Evolutionary conservation across 2,329 filamentous ascomycete species (phyloP), one percentile per base, ranked within the genome.

Genomic region (Xylaria sp.): DNA sequence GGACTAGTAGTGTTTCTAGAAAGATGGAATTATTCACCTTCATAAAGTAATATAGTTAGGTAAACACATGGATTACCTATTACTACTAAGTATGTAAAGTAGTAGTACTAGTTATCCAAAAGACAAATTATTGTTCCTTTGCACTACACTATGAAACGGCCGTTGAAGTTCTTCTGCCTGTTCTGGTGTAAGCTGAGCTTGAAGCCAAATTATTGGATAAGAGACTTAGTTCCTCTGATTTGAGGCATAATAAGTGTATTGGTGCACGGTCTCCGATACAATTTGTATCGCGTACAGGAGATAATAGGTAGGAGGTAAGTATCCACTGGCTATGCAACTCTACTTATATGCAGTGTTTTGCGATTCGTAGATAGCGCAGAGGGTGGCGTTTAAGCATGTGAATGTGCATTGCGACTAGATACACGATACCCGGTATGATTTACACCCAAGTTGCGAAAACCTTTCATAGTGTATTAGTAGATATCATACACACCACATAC

Each of bases 1-100:
- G n/a, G n/a, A 13, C 44, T 13, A 25, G 44, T 48, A 44, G 48
- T 16, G 23, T 50, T 50, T 50, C 47, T 50, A 51, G 48, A 51
- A 51, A n/a, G 48, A 35, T 32, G 8, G 16, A n/a, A 21, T 35
- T 5, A 5, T 51, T 27, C 27, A 35, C 10, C 32, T 35, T 9
- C 16, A 54, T 6, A 23, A 16, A 18, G n/a, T n/a, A n/a, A n/a
- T n/a, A n/a, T n/a, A 55, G 32, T 55, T 25, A 48, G 21, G 44
- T 37, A 23, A 32, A 21, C 8, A 37, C 29, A 37, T 55, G 51
- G 29, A 55, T 55, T 21, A 37, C 23, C n/a, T 6, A 35, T 35
- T 35, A 35, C 32, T 35, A 35, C 1, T 8, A 10, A 35, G 10
- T 35, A 35, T 35, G 8, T 35, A 35, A 10, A 35, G 32, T 10